Base-by-base conservation (phyloP, 1,284 basidiomycete species). In the Gymnopus androsaceus region DNA sequence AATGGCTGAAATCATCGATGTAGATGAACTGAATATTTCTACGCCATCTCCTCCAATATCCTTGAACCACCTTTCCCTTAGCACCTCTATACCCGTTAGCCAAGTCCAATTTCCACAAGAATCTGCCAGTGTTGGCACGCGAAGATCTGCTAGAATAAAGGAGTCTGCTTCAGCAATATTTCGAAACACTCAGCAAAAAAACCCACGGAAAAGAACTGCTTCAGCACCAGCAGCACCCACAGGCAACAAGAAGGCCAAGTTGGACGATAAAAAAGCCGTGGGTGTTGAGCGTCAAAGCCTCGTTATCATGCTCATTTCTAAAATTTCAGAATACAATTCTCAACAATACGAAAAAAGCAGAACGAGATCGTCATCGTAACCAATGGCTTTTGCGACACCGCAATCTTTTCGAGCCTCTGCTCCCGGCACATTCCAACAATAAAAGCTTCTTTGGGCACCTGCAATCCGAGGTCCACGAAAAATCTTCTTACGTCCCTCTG, bases 351-450 rank as follows among this genome's bases (percentile, higher is more conserved):
- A 73, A 64, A 50, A 67, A 69, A 41, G 68, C 69, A 6, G 54
- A 62, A n/a, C 57, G 74, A 40, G 78, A 80, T 30, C 60, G 66
- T 17, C 68, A 70, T 6, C 67, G 69, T 38, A 74, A 70, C 42
- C 66, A 63, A 19, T 81, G 79, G 78, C 51, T 80, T 11, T 63
- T 70, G 59, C 62, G 63, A 38, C 71, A 81, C 56, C 66, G 66
- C 0, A 61, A 70, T 17, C 59, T 78, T n/a, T 71, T 81, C 54
- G 66, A 72, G 55, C 69, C 78, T 0, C 66, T 81, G 12, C 63
- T 81, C 15, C 75, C 76, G 0, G 57, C 66, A 3, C 67, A 68
- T 17, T 69, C 59, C 34, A 50, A 49, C 14, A 36, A 37, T 30
- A 41, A 15, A 9, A 25, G 17, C 19, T 73, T 73, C 54, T 73